Percentiles rank a stretch among this genome's conserved stretches.
These are phyloP conservation scores for Diaporthe sp. DNA, from an alignment of 2,329 filamentous ascomycete species.

Conservation along the genomic window DNA sequence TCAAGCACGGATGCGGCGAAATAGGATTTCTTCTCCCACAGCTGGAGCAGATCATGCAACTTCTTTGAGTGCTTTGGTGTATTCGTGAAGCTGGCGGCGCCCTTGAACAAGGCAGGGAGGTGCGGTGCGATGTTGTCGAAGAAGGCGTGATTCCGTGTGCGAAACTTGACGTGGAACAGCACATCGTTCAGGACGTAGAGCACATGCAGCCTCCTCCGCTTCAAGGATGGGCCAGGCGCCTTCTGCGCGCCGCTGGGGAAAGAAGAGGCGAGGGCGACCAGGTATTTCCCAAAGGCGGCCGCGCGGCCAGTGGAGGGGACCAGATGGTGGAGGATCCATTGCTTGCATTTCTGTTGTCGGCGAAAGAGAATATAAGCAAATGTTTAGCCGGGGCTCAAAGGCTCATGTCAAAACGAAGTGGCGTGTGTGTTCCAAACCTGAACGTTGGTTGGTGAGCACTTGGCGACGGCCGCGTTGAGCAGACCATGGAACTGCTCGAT, in stretches of 20 bases:
- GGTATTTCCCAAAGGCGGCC: constrained; percentile 79
- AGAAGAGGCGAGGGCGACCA: constrained; percentile 76
- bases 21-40: constrained; percentile 79
- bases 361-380: constrained; percentile 47
- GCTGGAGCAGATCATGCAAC: constrained; percentile 71
- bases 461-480: constrained; percentile 73
- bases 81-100: constrained; percentile 68
- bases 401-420: constrained; percentile 43
- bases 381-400: constrained; percentile 51
- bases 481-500: constrained; percentile 77
- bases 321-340: constrained; percentile 83
- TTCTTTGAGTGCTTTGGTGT: constrained; percentile 76
- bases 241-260: constrained; percentile 53
- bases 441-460: constrained; percentile 85
- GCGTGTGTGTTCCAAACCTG: constrained; percentile 78
- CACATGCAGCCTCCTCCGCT: constrained; percentile 79
- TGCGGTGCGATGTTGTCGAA: constrained; percentile 68
- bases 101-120: constrained; percentile 72
- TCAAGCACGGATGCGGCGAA: constrained; percentile 66
- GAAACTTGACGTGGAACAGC: constrained; percentile 75
- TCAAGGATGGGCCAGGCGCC: constrained; percentile 64
- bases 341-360: constrained; percentile 82
- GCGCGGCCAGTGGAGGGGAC: constrained; percentile 75
- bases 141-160: constrained; percentile 63
- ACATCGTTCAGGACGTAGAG: constrained; percentile 85